A percentile compares a stretch with the other conserved stretches of the same genome.
Evolutionary conservation across 768 basidiomycete genomes (phyloP).

Genomic region (Sarcodon aspratus): DNA sequence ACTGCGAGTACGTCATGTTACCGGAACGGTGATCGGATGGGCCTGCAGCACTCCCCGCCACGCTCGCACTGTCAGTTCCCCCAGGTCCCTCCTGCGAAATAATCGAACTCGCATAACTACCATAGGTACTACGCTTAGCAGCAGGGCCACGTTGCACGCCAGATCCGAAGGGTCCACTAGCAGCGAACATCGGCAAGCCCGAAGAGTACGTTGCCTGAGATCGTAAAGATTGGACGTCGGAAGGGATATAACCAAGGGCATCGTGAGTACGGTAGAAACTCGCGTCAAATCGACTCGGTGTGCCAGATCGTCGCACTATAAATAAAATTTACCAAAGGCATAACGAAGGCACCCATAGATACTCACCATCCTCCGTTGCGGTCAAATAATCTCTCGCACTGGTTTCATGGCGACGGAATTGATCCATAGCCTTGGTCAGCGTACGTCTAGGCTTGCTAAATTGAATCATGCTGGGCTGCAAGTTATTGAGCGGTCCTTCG

Average conservation of each 20-base stretch:
- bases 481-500: constrained; percentile 91
- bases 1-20: constrained; percentile 80
- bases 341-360: constrained; percentile 1
- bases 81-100: constrained; percentile 84
- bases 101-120: constrained; percentile 82
- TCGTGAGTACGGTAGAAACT: constrained; percentile 95
- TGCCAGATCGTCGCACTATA: constrained; percentile 63
- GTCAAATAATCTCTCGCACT: constrained; percentile 71
- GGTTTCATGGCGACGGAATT: constrained; percentile 88
- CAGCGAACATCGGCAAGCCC: constrained; percentile 73
- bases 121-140: constrained; percentile 66
- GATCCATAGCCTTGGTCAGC: constrained; percentile 82
- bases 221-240: constrained; percentile 89
- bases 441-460: constrained; percentile 95
- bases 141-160: constrained; percentile 52
- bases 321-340: background rate
- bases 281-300: constrained; percentile 90
- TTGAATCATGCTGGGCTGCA: constrained; percentile 98
- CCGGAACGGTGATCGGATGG: constrained; percentile 28
- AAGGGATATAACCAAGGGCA: constrained; percentile 86
- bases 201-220: constrained; percentile 96
- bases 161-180: constrained; percentile 59
- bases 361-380: constrained; percentile 35
- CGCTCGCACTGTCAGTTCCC: constrained; percentile 46
- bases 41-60: constrained; percentile 39